Evolutionary conservation across 768 basidiomycete genomes (phyloP).

Genomic region (Pisolithus marmoratus): DNA sequence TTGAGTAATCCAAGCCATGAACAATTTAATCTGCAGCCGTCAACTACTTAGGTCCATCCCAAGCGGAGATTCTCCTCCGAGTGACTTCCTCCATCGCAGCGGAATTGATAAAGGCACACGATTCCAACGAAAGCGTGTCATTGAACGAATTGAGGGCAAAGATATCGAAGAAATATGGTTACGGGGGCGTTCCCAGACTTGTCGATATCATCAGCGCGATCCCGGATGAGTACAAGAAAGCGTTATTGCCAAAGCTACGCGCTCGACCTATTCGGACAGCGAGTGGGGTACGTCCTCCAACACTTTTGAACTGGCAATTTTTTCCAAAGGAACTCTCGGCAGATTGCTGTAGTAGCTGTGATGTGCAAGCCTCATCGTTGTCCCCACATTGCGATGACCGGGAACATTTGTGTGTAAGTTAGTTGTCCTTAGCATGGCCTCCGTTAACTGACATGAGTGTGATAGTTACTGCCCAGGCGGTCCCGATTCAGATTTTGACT

Average conservation of each 20-base stretch:
- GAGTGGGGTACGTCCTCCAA: constrained; percentile 66
- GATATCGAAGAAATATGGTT: constrained; percentile 86
- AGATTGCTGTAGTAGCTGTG: constrained; percentile 99
- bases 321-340: background rate
- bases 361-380: constrained; percentile 99
- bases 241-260: constrained; percentile 79
- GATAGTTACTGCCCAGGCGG: constrained; percentile 94
- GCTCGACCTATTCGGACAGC: constrained; percentile 96
- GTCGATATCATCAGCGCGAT: constrained; percentile 99
- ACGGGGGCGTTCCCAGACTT: constrained; percentile 82
- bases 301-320: background rate
- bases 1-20: too few relatives aligned
- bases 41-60: constrained; percentile 58
- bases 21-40: background rate
- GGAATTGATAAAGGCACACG: constrained; percentile 85
- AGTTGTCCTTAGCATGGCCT: background rate
- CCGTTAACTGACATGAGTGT: background rate
- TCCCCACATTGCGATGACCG: constrained; percentile 99
- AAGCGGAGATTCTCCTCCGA: constrained; percentile 85
- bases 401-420: constrained; percentile 95
- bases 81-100: constrained; percentile 94
- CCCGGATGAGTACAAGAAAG: constrained; percentile 94
- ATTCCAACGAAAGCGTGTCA: constrained; percentile 70
- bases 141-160: constrained; percentile 83
- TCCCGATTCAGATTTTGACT: constrained; percentile 99